Conservation (phyloP, 2,329 filamentous ascomycete species). For the Verticillium tricorpus region DNA sequence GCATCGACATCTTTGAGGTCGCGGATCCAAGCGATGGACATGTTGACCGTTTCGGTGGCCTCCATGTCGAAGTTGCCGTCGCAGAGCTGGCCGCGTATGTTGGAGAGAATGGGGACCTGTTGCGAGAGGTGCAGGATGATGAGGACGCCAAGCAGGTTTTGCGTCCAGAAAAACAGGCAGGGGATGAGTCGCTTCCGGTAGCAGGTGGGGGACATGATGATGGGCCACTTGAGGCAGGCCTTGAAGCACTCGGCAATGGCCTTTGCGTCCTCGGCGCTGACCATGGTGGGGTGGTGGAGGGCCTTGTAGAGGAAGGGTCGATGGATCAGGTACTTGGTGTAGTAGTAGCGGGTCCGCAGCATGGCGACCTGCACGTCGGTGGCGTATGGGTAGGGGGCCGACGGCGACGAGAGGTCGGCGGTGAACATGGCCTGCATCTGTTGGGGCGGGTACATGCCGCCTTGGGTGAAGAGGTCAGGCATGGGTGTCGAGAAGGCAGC, state of each 20-base stretch:
- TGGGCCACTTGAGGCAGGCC: conserved; percentile 55
- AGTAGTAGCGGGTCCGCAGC: conserved; percentile 55
- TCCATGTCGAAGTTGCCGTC: conserved; percentile 46
- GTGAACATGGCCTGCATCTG: conserved; percentile 39
- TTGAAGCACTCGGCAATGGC: conserved; percentile 54
- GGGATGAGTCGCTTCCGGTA: conserved; percentile 55
- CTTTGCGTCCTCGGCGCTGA: conserved; percentile 48
- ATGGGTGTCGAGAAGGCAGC: conserved; percentile 31
- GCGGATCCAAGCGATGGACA: conserved; percentile 56
- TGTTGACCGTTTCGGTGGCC: conserved; percentile 39
- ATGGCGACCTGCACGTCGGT: conserved; percentile 53
- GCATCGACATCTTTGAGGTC: conserved; percentile 52
- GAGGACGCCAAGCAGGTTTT: conserved; percentile 55
- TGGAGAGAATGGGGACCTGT: conserved; percentile 43
- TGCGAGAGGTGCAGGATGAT: conserved; percentile 51
- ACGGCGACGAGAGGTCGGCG: conserved; percentile 37
- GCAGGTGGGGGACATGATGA: conserved; percentile 52
- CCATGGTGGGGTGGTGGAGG: conserved; percentile 49
- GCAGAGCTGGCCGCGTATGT: conserved; percentile 44
- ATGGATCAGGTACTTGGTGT: conserved; percentile 53
- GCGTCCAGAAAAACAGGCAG: conserved; percentile 57
- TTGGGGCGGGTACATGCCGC: conserved; percentile 13
- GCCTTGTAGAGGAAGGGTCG: conserved; percentile 57
- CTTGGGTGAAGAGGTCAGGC: conserved; percentile 13
- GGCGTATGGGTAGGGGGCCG: conserved; percentile 43